Evolutionary conservation across 441 rosid genomes (phyloP).

Genomic region (Eruca vesicaria): DNA sequence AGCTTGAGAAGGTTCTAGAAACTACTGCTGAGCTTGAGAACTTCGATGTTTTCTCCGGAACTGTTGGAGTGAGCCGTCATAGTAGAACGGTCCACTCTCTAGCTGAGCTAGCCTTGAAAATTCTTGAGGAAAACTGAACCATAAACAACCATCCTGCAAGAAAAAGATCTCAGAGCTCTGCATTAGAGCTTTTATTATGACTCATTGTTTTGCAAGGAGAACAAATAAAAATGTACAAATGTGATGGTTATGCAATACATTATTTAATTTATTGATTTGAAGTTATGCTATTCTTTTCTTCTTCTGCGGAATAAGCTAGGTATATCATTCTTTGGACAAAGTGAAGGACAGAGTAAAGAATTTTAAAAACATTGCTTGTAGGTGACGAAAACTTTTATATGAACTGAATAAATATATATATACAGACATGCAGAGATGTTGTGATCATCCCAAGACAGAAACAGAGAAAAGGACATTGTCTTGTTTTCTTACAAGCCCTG

Average conservation of each 20-base stretch:
- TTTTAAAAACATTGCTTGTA: not conserved
- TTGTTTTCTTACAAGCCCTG: not conserved
- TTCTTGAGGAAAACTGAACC: constrained; percentile 38
- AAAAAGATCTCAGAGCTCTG: not conserved
- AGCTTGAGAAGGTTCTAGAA: constrained; percentile 65
- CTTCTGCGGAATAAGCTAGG: not conserved
- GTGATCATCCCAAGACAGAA: constrained; percentile 15
- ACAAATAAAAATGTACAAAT: constrained; percentile 14
- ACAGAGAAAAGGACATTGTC: constrained; percentile 8
- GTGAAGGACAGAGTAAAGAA: not conserved
- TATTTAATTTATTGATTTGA: constrained; percentile 7
- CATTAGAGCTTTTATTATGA: constrained; percentile 1
- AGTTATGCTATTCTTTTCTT: constrained; percentile 15
- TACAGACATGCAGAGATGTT: not conserved
- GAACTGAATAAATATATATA: not conserved
- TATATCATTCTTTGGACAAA: not conserved
- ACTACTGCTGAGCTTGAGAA: constrained; percentile 84
- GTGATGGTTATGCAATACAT: not conserved
- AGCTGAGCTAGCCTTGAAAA: constrained; percentile 63
- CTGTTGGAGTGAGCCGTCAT: constrained; percentile 79
- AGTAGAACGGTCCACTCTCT: constrained; percentile 62
- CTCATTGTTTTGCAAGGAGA: constrained; percentile 8
- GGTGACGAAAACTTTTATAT: not conserved
- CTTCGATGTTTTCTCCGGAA: constrained; percentile 84
- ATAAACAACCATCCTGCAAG: not conserved